These are phyloP conservation scores for Cadophora gregata DNA, from an alignment of 2,329 filamentous ascomycete species.

Conservation along the genomic window DNA sequence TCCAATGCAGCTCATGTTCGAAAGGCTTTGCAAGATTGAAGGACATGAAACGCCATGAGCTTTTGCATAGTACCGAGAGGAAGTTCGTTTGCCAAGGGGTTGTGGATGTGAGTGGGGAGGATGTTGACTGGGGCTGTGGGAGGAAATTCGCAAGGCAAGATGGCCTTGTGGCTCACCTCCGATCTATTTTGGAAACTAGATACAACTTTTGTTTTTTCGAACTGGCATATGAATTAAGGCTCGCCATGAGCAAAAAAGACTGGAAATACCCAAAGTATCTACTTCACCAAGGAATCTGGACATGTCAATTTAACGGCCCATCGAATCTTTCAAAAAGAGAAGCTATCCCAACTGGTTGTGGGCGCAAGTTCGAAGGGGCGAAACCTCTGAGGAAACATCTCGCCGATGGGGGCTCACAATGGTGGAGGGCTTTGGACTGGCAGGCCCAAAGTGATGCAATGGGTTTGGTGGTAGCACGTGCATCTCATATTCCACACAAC, in stretches of 20 bases:
- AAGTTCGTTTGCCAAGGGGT: background rate
- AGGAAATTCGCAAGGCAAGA: background rate
- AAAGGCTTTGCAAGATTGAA: background rate
- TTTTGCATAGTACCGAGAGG: background rate
- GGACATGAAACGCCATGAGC: background rate
- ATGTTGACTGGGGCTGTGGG: background rate
- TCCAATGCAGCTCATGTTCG: background rate
- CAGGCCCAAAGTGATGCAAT: too few relatives aligned
- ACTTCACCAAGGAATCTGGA: background rate
- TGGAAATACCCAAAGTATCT: too few relatives aligned
- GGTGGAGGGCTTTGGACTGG: too few relatives aligned
- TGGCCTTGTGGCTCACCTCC: background rate
- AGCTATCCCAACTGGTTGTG: background rate
- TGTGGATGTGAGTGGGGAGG: background rate
- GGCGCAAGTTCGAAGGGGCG: background rate
- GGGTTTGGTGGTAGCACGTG: too few relatives aligned
- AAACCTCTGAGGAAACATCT: background rate
- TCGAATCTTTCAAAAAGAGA: background rate
- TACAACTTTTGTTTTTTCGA: too few relatives aligned
- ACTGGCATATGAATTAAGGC: too few relatives aligned
- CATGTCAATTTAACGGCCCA: background rate
- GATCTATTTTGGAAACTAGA: too few relatives aligned
- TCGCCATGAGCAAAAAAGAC: too few relatives aligned
- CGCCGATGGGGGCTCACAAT: too few relatives aligned
- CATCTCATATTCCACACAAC: too few relatives aligned